These are phyloP conservation scores for Lasiodiplodia theobromae DNA, from an alignment of 2,329 filamentous ascomycete genomes.

Conservation along the genomic window DNA sequence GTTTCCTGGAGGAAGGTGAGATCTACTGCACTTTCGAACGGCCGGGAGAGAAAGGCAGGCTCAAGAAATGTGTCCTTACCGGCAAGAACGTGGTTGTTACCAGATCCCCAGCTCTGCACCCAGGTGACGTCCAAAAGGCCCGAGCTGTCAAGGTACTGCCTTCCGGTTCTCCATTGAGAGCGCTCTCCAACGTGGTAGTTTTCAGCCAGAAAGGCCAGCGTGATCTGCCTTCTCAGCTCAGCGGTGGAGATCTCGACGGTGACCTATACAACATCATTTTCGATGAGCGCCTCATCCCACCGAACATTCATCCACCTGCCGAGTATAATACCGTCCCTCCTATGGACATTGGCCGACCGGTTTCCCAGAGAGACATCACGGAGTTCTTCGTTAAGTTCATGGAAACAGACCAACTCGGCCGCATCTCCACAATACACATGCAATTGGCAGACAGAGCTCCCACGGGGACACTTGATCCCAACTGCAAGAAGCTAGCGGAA, in stretches of 20 bases:
- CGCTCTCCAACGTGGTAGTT: conserved; percentile 75
- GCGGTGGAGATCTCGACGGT: conserved; percentile 84
- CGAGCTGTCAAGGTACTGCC: conserved; percentile 65
- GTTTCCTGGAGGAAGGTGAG: conserved; percentile 69
- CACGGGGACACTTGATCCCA: conserved; percentile 40
- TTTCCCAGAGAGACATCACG: conserved; percentile 72
- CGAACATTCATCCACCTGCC: conserved; percentile 61
- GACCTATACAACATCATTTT: conserved; percentile 84
- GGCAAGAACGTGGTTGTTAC: conserved; percentile 67
- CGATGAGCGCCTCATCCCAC: conserved; percentile 63
- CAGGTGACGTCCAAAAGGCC: conserved; percentile 77
- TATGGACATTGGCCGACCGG: conserved; percentile 65
- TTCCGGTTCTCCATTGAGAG: conserved; percentile 63
- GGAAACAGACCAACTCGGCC: conserved; percentile 51
- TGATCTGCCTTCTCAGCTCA: conserved; percentile 79
- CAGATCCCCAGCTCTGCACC: conserved; percentile 79
- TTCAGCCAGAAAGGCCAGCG: conserved; percentile 76
- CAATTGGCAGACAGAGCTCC: conserved; percentile 48
- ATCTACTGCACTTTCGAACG: conserved; percentile 69
- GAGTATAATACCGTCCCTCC: conserved; percentile 71
- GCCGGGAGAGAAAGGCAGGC: conserved; percentile 37
- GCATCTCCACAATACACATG: conserved; percentile 51
- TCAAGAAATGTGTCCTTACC: conserved; percentile 32
- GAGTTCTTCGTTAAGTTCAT: conserved; percentile 73
- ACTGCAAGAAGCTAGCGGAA: conserved; percentile 48